phyloP scores from a whole-genome alignment of 208 protist genomes.

The Endotrypanum monterogeii region DNA sequence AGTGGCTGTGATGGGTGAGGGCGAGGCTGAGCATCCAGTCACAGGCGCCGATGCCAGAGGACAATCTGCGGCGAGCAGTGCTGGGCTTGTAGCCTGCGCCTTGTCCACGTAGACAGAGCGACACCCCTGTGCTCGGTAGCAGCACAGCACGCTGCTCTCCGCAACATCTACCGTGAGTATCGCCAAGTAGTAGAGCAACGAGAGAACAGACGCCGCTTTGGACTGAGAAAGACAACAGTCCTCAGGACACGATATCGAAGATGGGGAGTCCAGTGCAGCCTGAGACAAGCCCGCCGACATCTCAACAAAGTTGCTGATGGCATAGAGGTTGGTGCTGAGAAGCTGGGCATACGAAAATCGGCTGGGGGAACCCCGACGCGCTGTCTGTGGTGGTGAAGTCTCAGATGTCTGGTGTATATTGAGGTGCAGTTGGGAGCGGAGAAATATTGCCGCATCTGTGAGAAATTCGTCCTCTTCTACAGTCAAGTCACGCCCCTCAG shows the following conservation, averaged over 20 bases:
- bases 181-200: slow-evolving; percentile 4
- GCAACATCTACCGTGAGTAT: slow-evolving; percentile 1
- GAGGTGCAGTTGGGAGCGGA: background rate
- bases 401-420: background rate
- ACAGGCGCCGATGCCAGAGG: background rate
- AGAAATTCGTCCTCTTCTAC: background rate
- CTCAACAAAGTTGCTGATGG: slow-evolving; percentile 22
- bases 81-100: background rate
- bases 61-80: background rate
- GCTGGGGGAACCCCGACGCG: background rate
- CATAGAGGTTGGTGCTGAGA: slow-evolving; percentile 23
- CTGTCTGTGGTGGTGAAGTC: background rate
- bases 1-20: background rate
- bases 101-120: background rate
- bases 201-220: background rate
- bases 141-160: slow-evolving; percentile 4
- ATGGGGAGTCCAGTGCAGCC: background rate
- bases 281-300: background rate
- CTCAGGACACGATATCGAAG: background rate
- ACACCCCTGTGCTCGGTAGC: background rate
- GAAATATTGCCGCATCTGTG: background rate
- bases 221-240: background rate
- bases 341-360: slow-evolving; percentile 8
- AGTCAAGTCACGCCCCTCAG: background rate
- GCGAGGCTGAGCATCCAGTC: background rate